These are phyloP conservation scores for Scheffersomyces titani DNA, from an alignment of 1,139 yeast genomes.

Conservation along the genomic window DNA sequence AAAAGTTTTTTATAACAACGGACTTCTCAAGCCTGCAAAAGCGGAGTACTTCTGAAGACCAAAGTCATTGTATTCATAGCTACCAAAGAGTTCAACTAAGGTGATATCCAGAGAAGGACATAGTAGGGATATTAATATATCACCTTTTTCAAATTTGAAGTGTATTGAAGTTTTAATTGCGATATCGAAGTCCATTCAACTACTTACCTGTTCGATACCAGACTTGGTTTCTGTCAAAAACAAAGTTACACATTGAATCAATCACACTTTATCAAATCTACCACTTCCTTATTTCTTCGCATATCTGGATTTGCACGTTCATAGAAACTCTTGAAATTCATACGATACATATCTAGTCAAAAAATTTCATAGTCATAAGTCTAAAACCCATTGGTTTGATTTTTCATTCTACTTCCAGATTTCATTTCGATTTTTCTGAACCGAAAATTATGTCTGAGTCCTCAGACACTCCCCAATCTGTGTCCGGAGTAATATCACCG, in stretches of 20 bases:
- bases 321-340: background rate
- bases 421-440: background rate
- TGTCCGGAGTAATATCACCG: background rate
- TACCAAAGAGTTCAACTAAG: background rate
- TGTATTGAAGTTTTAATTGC: background rate
- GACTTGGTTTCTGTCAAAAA: background rate
- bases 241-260: background rate
- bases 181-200: background rate
- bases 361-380: background rate
- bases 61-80: too few species aligned
- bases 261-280: background rate
- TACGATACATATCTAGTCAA: background rate
- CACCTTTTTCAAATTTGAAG: background rate
- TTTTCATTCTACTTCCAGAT: background rate
- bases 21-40: background rate
- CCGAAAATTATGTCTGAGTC: background rate
- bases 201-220: background rate
- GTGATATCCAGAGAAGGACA: background rate
- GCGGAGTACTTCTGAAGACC: background rate
- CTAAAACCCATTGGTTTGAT: background rate
- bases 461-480: background rate
- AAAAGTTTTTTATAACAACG: background rate
- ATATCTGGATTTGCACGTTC: background rate
- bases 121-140: background rate
- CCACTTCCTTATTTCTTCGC: background rate